These are phyloP conservation scores for Remersonia thermophila DNA, from an alignment of 2,329 filamentous ascomycete genomes.

Conservation along the genomic window DNA sequence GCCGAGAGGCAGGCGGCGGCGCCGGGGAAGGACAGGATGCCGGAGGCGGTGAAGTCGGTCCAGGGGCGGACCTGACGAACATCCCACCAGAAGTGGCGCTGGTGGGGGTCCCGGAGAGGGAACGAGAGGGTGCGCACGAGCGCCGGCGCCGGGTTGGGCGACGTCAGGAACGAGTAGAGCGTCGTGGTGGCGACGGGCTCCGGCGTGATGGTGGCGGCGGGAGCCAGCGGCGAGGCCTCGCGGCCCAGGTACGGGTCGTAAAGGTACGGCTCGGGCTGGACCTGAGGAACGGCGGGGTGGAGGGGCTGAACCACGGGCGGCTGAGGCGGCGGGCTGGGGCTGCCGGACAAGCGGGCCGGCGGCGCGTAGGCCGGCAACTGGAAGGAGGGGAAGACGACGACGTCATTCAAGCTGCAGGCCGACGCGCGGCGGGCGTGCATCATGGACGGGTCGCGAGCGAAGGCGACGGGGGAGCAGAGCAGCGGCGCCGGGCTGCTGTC, in stretches of 20 bases:
- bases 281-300: slow-evolving; percentile 13
- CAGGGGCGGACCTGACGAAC: slow-evolving; percentile 76
- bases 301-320: slow-evolving; percentile 14
- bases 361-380: slow-evolving; percentile 50
- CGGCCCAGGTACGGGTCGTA: slow-evolving; percentile 35
- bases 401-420: slow-evolving; percentile 54
- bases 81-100: slow-evolving; percentile 92
- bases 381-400: slow-evolving; percentile 67
- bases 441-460: slow-evolving; percentile 33
- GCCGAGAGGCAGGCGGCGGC: slow-evolving; percentile 62
- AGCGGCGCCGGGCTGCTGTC: slow-evolving; percentile 31
- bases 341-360: slow-evolving; percentile 21
- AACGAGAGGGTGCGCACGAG: slow-evolving; percentile 70
- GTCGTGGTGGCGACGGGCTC: slow-evolving; percentile 46
- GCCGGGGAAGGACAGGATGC: slow-evolving; percentile 60
- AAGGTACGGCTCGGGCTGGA: slow-evolving; percentile 32
- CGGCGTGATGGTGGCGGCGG: slow-evolving; percentile 23
- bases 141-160: slow-evolving; percentile 67
- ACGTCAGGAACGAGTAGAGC: slow-evolving; percentile 65
- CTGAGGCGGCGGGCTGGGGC: slow-evolving; percentile 17
- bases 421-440: slow-evolving; percentile 47
- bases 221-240: slow-evolving; percentile 33
- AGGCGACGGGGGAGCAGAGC: slow-evolving; percentile 54
- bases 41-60: slow-evolving; percentile 62
- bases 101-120: slow-evolving; percentile 51